Conservation (phyloP, 2,329 filamentous ascomycete species). For the Penicillium hordei region DNA sequence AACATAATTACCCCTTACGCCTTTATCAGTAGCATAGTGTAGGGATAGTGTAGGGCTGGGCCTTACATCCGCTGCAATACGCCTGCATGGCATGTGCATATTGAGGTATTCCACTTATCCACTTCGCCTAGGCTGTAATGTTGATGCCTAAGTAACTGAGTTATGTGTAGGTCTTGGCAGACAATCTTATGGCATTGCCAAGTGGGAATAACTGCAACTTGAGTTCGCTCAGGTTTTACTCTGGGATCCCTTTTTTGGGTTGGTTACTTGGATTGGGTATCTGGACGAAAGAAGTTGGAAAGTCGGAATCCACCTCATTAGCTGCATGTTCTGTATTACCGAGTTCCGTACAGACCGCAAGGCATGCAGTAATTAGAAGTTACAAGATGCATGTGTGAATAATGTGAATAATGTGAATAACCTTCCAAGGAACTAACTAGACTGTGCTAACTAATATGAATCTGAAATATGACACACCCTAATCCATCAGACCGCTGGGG, state of each 20-base stretch:
- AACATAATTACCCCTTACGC: background rate
- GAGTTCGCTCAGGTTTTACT: background rate
- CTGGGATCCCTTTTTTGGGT: background rate
- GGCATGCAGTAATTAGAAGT: background rate
- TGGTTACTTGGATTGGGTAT: background rate
- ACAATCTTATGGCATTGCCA: background rate
- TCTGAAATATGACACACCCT: background rate
- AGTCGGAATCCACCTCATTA: background rate
- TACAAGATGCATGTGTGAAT: background rate
- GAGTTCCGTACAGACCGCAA: background rate
- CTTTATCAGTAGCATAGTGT: background rate
- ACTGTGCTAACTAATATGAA: background rate
- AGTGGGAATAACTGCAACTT: background rate
- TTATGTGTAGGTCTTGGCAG: conserved; percentile 3
- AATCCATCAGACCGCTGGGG: background rate
- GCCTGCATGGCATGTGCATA: conserved; percentile 8
- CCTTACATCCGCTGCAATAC: background rate
- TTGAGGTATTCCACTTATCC: conserved; percentile 3
- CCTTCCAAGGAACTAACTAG: no score
- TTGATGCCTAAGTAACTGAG: conserved; percentile 15
- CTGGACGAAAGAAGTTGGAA: background rate
- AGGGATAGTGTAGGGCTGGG: background rate
- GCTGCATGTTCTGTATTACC: background rate
- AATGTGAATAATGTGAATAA: no score
- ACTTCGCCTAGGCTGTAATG: conserved; percentile 13